These are phyloP conservation scores for Dactylonectria macrodidyma DNA, from an alignment of 2,329 filamentous ascomycete species.

Conservation along the genomic window DNA sequence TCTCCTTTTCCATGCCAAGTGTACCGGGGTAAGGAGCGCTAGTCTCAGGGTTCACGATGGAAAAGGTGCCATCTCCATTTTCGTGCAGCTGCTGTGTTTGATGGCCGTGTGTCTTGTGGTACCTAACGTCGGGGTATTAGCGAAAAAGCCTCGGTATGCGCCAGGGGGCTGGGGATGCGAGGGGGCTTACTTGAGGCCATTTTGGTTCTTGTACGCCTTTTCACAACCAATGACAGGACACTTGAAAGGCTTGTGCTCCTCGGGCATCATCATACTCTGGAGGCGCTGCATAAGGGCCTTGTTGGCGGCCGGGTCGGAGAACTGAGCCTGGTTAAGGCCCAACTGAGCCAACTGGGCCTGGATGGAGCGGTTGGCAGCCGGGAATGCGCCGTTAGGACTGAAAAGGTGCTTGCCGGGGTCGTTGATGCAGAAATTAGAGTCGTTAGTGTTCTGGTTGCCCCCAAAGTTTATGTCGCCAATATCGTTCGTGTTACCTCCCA, in stretches of 20 bases:
- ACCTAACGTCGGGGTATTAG: conserved; percentile 60
- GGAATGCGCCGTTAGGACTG: conserved; percentile 84
- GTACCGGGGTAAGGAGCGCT: conserved; percentile 95
- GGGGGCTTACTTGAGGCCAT: conserved; percentile 87
- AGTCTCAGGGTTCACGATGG: conserved; percentile 97
- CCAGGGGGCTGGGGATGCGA: conserved; percentile 6
- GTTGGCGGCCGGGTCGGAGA: conserved; percentile 83
- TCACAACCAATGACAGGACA: conserved; percentile 98
- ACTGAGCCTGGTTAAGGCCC: conserved; percentile 82
- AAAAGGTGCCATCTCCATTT: conserved; percentile 97
- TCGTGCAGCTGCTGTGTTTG: conserved; percentile 97
- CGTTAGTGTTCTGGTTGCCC: conserved; percentile 54
- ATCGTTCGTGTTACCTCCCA: conserved; percentile 70
- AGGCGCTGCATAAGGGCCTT: conserved; percentile 70
- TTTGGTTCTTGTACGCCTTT: conserved; percentile 99
- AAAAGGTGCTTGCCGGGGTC: conserved; percentile 95
- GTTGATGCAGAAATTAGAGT: conserved; percentile 79
- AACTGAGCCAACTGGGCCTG: conserved; percentile 80
- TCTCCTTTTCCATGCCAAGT: conserved; percentile 99
- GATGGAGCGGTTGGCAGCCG: conserved; percentile 74
- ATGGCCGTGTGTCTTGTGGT: conserved; percentile 88
- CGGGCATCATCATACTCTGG: conserved; percentile 77
- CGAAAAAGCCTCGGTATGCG: not conserved
- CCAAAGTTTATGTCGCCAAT: conserved; percentile 71
- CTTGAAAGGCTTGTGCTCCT: conserved; percentile 97